phyloP scores from a whole-genome alignment of 345 rosid genomes.

The Moricandia arvensis region DNA sequence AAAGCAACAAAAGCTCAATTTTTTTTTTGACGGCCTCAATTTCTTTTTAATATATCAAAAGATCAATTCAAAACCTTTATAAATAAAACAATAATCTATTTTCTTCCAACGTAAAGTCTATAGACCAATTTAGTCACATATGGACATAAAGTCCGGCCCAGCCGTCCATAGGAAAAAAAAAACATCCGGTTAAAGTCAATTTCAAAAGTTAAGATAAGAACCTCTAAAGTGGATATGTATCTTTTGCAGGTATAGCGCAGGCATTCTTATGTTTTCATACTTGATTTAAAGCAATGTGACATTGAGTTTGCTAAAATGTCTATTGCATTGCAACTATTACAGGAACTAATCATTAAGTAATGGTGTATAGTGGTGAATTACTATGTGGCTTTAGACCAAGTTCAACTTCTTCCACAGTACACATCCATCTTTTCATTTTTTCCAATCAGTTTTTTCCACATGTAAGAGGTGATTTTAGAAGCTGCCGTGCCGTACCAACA shows the following conservation, averaged over 20 bases:
- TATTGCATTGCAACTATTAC: background rate
- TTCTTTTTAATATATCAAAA: background rate
- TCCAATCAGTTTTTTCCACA: no score
- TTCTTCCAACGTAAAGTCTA: background rate
- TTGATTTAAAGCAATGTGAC: conserved; percentile 1
- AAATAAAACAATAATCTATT: background rate
- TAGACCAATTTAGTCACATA: conserved; percentile 14
- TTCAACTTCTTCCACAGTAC: background rate
- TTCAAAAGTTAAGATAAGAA: conserved; percentile 28
- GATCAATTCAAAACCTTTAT: conserved; percentile 8
- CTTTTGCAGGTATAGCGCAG: conserved; percentile 13
- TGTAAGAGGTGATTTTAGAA: background rate
- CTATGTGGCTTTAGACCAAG: background rate
- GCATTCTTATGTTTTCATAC: conserved; percentile 19
- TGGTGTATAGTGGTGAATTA: background rate
- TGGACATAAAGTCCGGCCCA: conserved; percentile 21
- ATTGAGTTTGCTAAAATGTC: background rate
- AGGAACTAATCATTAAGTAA: background rate
- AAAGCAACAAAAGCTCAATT: background rate
- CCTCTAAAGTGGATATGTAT: conserved; percentile 7
- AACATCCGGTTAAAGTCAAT: conserved; percentile 3
- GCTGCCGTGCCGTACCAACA: background rate
- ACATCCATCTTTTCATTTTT: background rate
- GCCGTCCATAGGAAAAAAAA: conserved; percentile 23
- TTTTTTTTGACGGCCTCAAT: no score